phyloP scores from a whole-genome alignment of 2,329 filamentous ascomycete species.

The Pyricularia sp. region DNA sequence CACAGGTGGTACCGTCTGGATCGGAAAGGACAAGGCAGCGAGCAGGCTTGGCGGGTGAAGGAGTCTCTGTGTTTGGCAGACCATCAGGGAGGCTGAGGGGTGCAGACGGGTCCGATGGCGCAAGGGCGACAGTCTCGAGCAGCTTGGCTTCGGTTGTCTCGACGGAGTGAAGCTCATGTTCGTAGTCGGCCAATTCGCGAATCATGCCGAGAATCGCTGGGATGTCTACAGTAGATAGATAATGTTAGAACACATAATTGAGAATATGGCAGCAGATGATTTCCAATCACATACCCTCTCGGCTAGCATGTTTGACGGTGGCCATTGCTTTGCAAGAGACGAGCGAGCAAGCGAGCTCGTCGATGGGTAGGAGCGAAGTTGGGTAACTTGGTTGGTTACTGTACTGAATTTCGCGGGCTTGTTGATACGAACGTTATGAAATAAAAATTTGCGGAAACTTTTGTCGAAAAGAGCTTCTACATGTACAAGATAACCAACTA shows the following conservation, averaged over 20 bases:
- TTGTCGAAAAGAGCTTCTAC: no score
- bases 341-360: neutral
- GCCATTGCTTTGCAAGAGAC: neutral
- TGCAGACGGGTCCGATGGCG: conserved; percentile 29
- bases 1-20: conserved; percentile 41
- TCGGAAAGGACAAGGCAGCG: conserved; percentile 63
- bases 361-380: neutral
- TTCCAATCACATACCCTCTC: neutral
- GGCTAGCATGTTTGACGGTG: conserved; percentile 1
- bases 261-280: neutral
- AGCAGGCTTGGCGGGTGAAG: conserved; percentile 51
- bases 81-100: conserved; percentile 15
- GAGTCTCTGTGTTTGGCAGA: conserved; percentile 40
- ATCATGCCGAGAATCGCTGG: conserved; percentile 74
- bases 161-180: conserved; percentile 65
- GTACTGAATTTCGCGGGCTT: neutral
- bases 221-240: conserved; percentile 50
- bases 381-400: neutral
- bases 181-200: conserved; percentile 78
- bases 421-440: neutral
- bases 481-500: no score
- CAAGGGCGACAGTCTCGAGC: conserved; percentile 69
- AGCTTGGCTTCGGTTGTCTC: conserved; percentile 72
- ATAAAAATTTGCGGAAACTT: neutral
- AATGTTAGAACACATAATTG: conserved; percentile 4